Percentiles rank a stretch among this genome's conserved stretches.
Conservation (phyloP, 768 basidiomycete genomes). For the Antrodiella citrinella region DNA sequence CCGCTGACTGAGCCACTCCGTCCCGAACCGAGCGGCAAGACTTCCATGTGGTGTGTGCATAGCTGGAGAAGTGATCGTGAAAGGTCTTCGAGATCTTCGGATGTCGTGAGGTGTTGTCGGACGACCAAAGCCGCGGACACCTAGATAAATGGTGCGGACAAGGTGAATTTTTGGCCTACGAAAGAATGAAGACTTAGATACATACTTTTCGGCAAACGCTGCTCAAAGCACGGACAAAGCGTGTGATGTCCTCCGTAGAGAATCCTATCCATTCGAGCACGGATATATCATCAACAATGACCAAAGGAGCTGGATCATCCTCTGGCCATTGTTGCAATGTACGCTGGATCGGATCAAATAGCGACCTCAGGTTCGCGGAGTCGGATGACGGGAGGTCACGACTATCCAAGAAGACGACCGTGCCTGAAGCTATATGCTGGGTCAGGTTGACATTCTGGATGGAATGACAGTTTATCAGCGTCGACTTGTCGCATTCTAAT, state of each 20-base stretch:
- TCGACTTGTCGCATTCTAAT: background rate
- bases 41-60: conserved; percentile 64
- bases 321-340: conserved; percentile 7
- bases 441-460: conserved; percentile 27
- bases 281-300: conserved; percentile 67
- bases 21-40: conserved; percentile 63
- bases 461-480: background rate
- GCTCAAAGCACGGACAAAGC: conserved; percentile 53
- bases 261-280: conserved; percentile 68
- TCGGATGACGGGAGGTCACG: conserved; percentile 4
- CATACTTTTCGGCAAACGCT: conserved; percentile 48
- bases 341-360: conserved; percentile 7
- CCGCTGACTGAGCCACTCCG: conserved; percentile 73
- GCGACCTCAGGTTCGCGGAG: conserved; percentile 9
- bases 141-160: conserved; percentile 24
- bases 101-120: conserved; percentile 48
- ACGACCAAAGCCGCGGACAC: conserved; percentile 46
- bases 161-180: background rate
- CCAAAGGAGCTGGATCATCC: conserved; percentile 24
- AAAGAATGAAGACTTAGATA: background rate
- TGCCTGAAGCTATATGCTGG: conserved; percentile 24
- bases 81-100: conserved; percentile 54
- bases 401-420: conserved; percentile 41
- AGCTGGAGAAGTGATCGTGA: conserved; percentile 53
- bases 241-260: conserved; percentile 38